Conservation (phyloP, 164 flowering plant genomes). For the Vitis labrusca region DNA sequence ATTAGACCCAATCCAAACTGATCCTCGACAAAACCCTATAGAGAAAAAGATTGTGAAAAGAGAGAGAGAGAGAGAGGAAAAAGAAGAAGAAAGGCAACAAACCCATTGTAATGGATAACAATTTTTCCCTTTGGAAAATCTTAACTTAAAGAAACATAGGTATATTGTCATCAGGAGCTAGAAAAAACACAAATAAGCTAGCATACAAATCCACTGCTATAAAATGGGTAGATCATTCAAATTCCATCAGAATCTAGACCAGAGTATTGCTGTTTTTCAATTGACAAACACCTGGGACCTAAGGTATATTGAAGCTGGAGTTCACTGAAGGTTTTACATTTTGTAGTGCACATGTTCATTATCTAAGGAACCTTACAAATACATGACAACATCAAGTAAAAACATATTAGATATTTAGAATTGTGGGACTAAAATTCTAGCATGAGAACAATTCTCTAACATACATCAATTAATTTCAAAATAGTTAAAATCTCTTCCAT, state of each 20-base stretch:
- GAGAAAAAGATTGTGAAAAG: not conserved
- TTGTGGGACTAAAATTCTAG: constrained; percentile 5
- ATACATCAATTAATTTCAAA: not conserved
- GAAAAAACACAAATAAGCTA: too few relatives aligned
- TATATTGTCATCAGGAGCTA: too few relatives aligned
- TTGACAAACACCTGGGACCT: too few relatives aligned
- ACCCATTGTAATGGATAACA: not conserved
- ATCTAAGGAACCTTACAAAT: not conserved
- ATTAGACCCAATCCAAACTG: constrained; percentile 97
- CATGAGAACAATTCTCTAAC: not conserved
- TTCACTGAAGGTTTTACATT: too few relatives aligned
- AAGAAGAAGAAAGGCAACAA: not conserved
- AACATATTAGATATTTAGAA: not conserved
- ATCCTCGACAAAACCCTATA: constrained; percentile 96
- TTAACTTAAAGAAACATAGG: too few relatives aligned
- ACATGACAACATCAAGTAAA: not conserved
- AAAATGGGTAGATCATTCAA: too few relatives aligned
- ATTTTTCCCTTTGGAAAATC: not conserved
- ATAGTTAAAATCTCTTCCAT: constrained; percentile 18
- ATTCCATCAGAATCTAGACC: too few relatives aligned
- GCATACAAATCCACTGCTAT: too few relatives aligned
- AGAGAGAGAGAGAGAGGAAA: not conserved
- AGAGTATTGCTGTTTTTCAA: too few relatives aligned
- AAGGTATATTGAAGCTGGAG: too few relatives aligned
- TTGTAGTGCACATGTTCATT: not conserved